Base-by-base conservation (phyloP, 768 basidiomycete species). In the Psilocybe tampanensis region DNA sequence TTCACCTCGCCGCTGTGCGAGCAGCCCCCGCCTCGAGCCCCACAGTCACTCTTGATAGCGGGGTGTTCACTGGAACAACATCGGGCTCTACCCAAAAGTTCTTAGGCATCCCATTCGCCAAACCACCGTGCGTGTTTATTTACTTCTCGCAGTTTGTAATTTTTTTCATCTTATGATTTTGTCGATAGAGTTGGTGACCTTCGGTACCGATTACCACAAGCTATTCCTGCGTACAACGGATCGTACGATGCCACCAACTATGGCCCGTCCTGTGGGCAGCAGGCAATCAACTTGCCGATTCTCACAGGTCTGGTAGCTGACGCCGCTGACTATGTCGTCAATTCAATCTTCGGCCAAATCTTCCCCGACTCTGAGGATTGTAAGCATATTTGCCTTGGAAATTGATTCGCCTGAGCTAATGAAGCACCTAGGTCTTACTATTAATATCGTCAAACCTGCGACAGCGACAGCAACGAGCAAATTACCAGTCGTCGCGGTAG, bases 401-500 rank as follows among this genome's bases (percentile, higher is more conserved):
- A 24, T 48, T 22, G 32, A 8, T n/a, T 33, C 12, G 9, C 8
- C 7, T 3, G 26, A 26, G 11, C 29, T 29, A 24, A 18, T 23
- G 12, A 42, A 19, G 23, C 50, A 18, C 2, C n/a, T n/a, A 79
- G 83, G 84, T 68, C 69, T 86, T 18, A 82, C 77, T 1, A 55
- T 87, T 34, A 84, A 86, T 58, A 76, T 86, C 17, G 61, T 82
- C 23, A 76, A 74, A 49, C 83, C 85, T 4, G 64, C 68, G 1
- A 66, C 59, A 33, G 74, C 79, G 1, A 76, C 73, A 0, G 52
- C 77, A 1, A 62, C 63, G 0, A 76, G 76, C 8, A 80, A 79
- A 49, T 68, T 85, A 2, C 85, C 85, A 2, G 81, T 86, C 7
- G 70, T 82, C 18, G 81, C 78, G 26, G 84, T 84, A 66, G 44